Base-by-base conservation (phyloP, 129 eudicot genomes). In the Lactuca sativa region DNA sequence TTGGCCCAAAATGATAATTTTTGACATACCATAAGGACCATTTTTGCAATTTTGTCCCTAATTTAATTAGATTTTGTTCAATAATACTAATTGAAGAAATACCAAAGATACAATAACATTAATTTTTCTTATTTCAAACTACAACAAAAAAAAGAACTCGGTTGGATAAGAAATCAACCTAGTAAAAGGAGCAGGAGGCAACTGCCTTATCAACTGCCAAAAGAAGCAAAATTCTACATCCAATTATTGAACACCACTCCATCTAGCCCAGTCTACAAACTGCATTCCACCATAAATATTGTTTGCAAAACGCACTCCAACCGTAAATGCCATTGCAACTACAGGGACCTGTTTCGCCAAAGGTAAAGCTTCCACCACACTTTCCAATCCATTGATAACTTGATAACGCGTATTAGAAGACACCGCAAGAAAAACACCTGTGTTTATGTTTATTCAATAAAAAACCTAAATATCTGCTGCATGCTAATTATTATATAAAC, bases 231-330 rank as follows among this genome's bases (percentile, higher is more conserved):
- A 73, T n/a, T 30, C 56, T 72, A 48, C 56, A 69, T 71, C 9
- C 9, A 9, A 85, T 51, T 87, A 93, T 56, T 93, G 98, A 40
- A 89, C 98, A 11, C 98, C 98, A 33, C 96, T 93, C 95, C 52
- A 83, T 76, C 80, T 78, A 41, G 98, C 98, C 98, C 98, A 89
- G 61, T 93, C 98, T 9, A 93, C 85, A 80, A 93, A 93, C 79
- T 93, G 98, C 98, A 93, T 89, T 41, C 98, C 98, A 18, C 98
- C 98, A 41, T 89, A 93, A 4, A 89, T 79, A 75, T 93, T 93
- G 77, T 93, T 93, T 72, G 98, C 97, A 47, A 93, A 89, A 47
- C 98, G 84, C 61, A 93, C 92, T 0, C 98, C 97, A 17, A 93
- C 87, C 3, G 98, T 93, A 62, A 93, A 93, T 16, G 97, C 97